These are phyloP conservation scores for Fusarium brachygibbosum DNA, from an alignment of 2,329 filamentous ascomycete genomes.

Conservation along the genomic window DNA sequence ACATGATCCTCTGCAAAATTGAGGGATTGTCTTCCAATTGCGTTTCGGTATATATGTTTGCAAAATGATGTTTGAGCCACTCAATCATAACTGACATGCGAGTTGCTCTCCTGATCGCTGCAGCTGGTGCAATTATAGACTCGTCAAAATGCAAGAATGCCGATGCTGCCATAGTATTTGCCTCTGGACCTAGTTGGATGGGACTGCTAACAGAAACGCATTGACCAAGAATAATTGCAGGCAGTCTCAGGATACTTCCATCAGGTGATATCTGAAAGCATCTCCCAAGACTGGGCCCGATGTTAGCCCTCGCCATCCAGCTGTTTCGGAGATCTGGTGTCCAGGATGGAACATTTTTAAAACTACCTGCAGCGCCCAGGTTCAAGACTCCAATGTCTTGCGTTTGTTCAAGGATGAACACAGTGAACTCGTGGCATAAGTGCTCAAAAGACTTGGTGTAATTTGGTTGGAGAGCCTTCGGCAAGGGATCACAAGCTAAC, in stretches of 20 bases:
- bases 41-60: constrained; percentile 12
- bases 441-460: constrained; percentile 1
- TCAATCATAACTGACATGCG: constrained; percentile 8
- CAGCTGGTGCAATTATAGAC: neutral
- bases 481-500: constrained; percentile 14
- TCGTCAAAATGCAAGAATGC: neutral
- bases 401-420: neutral
- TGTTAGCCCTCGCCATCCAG: constrained; percentile 14
- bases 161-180: fast-evolving
- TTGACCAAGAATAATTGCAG: neutral
- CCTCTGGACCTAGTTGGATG: fast-evolving
- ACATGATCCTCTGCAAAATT: constrained; percentile 15
- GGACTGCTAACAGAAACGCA: constrained; percentile 7
- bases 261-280: neutral
- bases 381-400: constrained; percentile 6
- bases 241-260: neutral
- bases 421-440: neutral
- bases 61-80: constrained; percentile 14
- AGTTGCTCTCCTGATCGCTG: neutral
- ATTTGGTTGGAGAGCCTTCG: neutral
- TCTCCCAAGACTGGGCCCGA: fast-evolving
- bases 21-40: neutral
- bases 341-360: neutral
- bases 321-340: constrained; percentile 18
- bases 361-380: neutral